Conservation (phyloP, 306 rosid species). For the Elaeagnus macrophylla region DNA sequence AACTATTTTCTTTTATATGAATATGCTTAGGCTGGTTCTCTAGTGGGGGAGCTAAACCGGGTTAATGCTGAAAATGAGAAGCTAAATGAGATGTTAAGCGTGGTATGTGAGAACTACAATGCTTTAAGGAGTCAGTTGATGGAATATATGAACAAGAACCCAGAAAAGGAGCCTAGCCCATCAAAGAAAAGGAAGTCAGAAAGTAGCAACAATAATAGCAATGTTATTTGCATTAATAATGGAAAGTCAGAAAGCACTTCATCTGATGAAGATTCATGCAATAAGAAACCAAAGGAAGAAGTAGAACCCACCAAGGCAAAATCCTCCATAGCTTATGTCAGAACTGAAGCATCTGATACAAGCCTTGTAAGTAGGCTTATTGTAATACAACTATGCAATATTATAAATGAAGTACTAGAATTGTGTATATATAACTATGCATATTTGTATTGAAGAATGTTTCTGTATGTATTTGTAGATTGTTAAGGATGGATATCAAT, state of each 20-base stretch:
- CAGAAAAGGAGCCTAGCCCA: constrained; percentile 54
- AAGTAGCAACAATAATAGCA: constrained; percentile 35
- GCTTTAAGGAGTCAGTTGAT: constrained; percentile 44
- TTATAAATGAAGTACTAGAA: too few species aligned
- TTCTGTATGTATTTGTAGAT: constrained; percentile 34
- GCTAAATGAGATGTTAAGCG: constrained; percentile 61
- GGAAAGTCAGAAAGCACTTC: constrained; percentile 91
- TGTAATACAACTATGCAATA: not conserved
- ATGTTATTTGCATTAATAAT: constrained; percentile 24
- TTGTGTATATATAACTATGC: too few species aligned
- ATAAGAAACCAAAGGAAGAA: constrained; percentile 60
- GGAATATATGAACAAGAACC: constrained; percentile 58
- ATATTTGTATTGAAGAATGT: not conserved
- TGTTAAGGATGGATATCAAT: constrained; percentile 95
- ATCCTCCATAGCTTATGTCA: constrained; percentile 43
- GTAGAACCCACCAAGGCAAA: constrained; percentile 49
- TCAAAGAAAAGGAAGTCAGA: constrained; percentile 87
- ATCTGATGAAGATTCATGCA: constrained; percentile 72
- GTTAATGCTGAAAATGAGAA: constrained; percentile 84
- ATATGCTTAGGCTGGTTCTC: constrained; percentile 41
- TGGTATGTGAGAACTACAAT: constrained; percentile 80
- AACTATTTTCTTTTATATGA: constrained; percentile 1
- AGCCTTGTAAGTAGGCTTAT: constrained; percentile 53
- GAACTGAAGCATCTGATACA: constrained; percentile 68
- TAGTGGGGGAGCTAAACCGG: constrained; percentile 67